Conservation (phyloP, 192 early-diverging fungal species). For the Linnemannia zychae region DNA sequence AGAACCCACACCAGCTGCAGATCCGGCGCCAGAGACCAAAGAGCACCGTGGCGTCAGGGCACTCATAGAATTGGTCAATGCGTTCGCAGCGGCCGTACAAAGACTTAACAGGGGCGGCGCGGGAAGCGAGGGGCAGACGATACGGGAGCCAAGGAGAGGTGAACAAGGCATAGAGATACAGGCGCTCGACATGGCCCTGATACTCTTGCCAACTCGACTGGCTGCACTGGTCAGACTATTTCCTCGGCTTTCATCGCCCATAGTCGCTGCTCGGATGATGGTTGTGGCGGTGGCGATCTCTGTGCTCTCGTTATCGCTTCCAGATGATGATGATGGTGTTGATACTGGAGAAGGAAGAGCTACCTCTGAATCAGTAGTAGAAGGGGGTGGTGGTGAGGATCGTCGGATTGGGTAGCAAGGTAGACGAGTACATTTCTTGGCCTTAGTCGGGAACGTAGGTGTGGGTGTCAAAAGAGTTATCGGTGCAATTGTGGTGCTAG, state of each 20-base stretch:
- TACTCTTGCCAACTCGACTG: background rate
- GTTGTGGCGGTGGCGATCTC: background rate
- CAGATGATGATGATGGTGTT: background rate
- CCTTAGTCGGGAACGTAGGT: slow-evolving; percentile 19
- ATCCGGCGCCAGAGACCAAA: background rate
- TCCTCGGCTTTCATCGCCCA: background rate
- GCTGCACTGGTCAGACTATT: background rate
- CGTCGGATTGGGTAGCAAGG: slow-evolving; percentile 46
- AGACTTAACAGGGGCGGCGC: slow-evolving; percentile 29
- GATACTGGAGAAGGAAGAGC: background rate
- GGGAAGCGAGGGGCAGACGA: slow-evolving; percentile 13
- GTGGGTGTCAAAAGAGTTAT: background rate
- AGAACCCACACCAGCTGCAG: background rate
- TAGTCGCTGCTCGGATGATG: background rate
- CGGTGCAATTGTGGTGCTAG: background rate
- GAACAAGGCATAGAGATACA: slow-evolving; percentile 55
- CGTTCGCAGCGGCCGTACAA: slow-evolving; percentile 21
- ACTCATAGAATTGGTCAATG: slow-evolving; percentile 3
- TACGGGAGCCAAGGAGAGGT: slow-evolving; percentile 32
- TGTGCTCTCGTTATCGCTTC: background rate
- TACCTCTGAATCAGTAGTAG: background rate
- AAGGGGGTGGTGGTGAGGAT: background rate
- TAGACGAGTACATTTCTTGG: slow-evolving; percentile 42
- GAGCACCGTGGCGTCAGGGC: slow-evolving; percentile 4
- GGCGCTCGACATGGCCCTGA: slow-evolving; percentile 12